Evolutionary conservation across 108 stramenopile genomes (phyloP).

Genomic region (Parmales sp.): DNA sequence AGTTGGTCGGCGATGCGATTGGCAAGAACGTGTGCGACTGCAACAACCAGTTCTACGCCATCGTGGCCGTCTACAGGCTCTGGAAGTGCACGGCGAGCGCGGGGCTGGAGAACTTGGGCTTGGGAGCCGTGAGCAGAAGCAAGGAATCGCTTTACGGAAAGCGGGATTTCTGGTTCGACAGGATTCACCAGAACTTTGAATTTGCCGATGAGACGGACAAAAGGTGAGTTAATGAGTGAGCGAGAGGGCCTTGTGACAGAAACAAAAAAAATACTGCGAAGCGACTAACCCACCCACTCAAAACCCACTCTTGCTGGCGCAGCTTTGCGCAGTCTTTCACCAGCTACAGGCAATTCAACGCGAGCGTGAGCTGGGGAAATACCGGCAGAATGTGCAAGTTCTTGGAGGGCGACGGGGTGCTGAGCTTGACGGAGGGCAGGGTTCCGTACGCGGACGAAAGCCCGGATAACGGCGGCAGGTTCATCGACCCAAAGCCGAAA

Average conservation of each 20-base stretch:
- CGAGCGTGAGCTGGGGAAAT: slow-evolving; percentile 21
- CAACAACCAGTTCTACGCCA: slow-evolving; percentile 33
- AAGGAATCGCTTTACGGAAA: slow-evolving; percentile 32
- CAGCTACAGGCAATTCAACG: too few relatives aligned
- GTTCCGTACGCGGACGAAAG: slow-evolving; percentile 12
- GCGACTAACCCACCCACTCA: too few relatives aligned
- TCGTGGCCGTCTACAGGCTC: slow-evolving; percentile 54
- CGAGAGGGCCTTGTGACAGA: too few relatives aligned
- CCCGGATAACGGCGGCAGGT: slow-evolving; percentile 13
- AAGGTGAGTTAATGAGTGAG: too few relatives aligned
- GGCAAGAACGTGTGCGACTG: slow-evolving; percentile 64
- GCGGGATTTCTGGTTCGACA: slow-evolving; percentile 57
- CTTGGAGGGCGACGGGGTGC: neutral
- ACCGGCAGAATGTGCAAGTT: slow-evolving; percentile 25
- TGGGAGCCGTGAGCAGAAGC: slow-evolving; percentile 29
- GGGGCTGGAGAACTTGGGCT: slow-evolving; percentile 37
- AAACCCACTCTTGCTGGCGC: too few relatives aligned
- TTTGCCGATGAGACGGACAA: slow-evolving; percentile 26
- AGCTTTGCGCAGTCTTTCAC: too few relatives aligned
- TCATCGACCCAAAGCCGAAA: neutral
- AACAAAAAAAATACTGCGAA: too few relatives aligned
- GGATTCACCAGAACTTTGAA: slow-evolving; percentile 20
- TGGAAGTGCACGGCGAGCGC: slow-evolving; percentile 54
- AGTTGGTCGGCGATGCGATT: slow-evolving; percentile 40
- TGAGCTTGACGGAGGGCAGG: slow-evolving; percentile 23